Conservation (phyloP, 345 rosid species). For the Viola odorata region DNA sequence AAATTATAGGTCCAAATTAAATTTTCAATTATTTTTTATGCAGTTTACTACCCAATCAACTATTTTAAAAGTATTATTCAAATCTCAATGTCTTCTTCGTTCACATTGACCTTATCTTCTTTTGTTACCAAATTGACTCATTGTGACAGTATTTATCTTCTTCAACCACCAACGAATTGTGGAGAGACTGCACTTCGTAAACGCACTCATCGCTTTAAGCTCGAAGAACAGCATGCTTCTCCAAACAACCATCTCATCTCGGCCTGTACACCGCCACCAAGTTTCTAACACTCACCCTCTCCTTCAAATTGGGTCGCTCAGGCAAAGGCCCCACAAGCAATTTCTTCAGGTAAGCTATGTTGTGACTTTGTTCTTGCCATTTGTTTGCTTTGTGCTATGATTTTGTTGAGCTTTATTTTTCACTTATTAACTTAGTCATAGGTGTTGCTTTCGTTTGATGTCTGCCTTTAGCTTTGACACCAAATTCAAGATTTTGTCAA, state of each 20-base stretch:
- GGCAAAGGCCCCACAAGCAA: constrained; percentile 20
- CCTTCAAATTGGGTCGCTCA: constrained; percentile 28
- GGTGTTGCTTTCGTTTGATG: background rate
- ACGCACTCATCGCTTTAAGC: too few relatives aligned
- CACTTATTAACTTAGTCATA: background rate
- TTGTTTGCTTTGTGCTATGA: background rate
- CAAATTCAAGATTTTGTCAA: too few relatives aligned
- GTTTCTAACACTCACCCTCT: constrained; percentile 15
- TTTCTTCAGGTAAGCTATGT: constrained; percentile 35
- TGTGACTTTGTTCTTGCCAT: background rate
- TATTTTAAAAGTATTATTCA: too few relatives aligned
- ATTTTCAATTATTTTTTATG: too few relatives aligned
- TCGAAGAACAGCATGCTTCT: constrained; percentile 34
- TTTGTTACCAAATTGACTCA: too few relatives aligned
- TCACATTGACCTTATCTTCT: constrained; percentile 3
- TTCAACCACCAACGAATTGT: constrained; percentile 11
- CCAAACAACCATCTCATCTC: constrained; percentile 37
- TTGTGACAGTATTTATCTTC: constrained; percentile 10
- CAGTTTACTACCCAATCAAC: too few relatives aligned
- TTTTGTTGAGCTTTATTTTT: background rate
- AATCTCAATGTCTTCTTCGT: too few relatives aligned
- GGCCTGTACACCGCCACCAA: constrained; percentile 27
- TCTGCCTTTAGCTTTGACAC: too few relatives aligned
- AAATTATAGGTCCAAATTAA: too few relatives aligned
- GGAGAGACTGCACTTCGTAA: background rate